Evolutionary conservation across 306 rosid species (phyloP), one percentile per base, ranked within the genome.

Genomic region (Dalbergia oliveri): DNA sequence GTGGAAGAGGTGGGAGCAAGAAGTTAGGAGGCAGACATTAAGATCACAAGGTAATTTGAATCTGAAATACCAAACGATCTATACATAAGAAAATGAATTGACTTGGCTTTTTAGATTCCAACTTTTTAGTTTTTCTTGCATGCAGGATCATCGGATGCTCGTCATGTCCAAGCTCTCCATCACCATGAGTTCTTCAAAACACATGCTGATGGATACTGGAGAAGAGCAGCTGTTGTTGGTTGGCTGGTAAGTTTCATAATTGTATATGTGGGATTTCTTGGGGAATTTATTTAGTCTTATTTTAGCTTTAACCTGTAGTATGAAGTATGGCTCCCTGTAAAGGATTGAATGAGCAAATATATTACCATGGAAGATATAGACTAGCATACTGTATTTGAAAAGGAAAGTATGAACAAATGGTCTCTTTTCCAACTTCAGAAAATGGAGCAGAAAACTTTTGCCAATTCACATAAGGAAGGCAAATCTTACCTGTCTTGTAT

Each of bases 1-100:
- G 15, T 94, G 99, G 99, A 93, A 90, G 76, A 34, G 0, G 9
- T 94, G 97, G 99, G 99, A 94, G 81, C 69, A 85, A 54, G 6
- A 78, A 1, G 66, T 84, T 82, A 74, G 26, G 85, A 7, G 9
- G 0, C 66, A 26, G 14, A 54, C 5, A 5, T 13, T 3, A 69
- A 4, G 9, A n/a, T 19, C 86, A 35, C 35, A 8, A 19, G 62
- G 85, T 88, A 84, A 81, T 68, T 59, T 78, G 37, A 81, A 87
- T 51, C 50, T 50, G 54, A 63, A 81, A 79, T 58, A 64, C 11
- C 6, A 69, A 23, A 62, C 69, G 50, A 61, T 77, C 65, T 61
- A 34, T 49, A 15, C 37, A 41, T 45, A 34, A 78, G 63, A 69
- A 84, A 61, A 44, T 14, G 9, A 87, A 23, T 34, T 44, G 58